Base-by-base conservation (phyloP, 495 filamentous ascomycete genomes). In the Aspergillus homomorphus region DNA sequence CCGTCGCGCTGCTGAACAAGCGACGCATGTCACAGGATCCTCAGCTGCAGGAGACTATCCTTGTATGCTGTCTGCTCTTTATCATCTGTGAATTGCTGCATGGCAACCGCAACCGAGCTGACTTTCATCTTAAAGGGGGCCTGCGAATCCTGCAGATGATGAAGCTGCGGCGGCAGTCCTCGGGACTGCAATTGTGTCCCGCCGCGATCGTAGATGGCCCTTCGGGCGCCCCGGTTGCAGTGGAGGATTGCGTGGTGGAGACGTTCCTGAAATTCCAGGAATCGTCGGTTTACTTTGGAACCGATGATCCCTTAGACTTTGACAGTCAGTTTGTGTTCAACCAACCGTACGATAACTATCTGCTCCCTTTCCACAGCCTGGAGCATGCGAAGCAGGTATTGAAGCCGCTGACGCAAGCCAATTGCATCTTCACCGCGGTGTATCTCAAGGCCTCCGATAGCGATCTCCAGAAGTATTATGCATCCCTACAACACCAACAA, bases 351-450 rank as follows among this genome's bases (percentile, higher is more conserved):
- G 19, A 46, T 3, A 18, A 46, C 10, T 46, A 46, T 21, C 8
- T 46, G 9, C n/a, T 4, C 1, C 9, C 1, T 10, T 46, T 46
- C 45, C 18, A 10, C 1, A 46, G 45, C 10, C 15, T 46, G 9
- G n/a, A 21, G 10, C 45, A 46, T 46, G 45, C 45, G 4, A 18
- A 21, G n/a, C 45, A 46, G 45, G 19, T 46, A 4, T 46, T 18
- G 45, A 46, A 21, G 4, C 45, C 45, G 1, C 18, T 46, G 18
- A 10, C 60, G 8, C 49, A 66, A 21, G 24, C 54, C 19, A 60
- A 51, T 19, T 57, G 60, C 22, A 53, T 57, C 3, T 66, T 66
- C 45, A 57, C 63, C 45, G 63, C 60, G 19, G 21, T 33, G 33
- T 60, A 54, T 60, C 60, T 61, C 60, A 53, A 49, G 19, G 33